A percentile compares a stretch with the other conserved stretches of the same genome.
Evolutionary conservation across 495 filamentous ascomycete genomes (phyloP).

Genomic region (Physcia stellaris): DNA sequence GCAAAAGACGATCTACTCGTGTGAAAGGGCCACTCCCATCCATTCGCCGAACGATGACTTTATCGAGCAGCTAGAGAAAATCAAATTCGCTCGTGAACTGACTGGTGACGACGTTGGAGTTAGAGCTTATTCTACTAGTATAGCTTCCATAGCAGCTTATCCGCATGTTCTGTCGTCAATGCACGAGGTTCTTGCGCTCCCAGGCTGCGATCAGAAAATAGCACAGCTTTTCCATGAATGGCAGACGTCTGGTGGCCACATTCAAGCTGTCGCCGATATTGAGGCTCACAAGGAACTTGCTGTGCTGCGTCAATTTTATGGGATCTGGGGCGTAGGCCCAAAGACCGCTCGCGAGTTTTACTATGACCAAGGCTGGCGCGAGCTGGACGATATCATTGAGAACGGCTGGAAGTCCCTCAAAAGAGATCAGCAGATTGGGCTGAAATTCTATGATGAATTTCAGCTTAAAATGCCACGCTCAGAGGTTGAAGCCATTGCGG

Average conservation of each 20-base stretch:
- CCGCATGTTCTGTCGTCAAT: slow-evolving; percentile 43
- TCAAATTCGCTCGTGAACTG: slow-evolving; percentile 56
- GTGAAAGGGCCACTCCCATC: slow-evolving; percentile 61
- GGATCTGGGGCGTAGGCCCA: slow-evolving; percentile 84
- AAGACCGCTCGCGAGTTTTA: slow-evolving; percentile 76
- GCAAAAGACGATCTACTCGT: slow-evolving; percentile 56
- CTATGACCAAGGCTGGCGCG: slow-evolving; percentile 57
- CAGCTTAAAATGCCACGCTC: slow-evolving; percentile 49
- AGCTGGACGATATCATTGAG: slow-evolving; percentile 75
- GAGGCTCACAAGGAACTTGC: slow-evolving; percentile 49
- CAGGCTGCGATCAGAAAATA: slow-evolving; percentile 72
- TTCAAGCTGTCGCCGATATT: slow-evolving; percentile 50
- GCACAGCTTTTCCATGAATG: slow-evolving; percentile 69
- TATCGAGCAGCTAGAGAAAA: slow-evolving; percentile 59
- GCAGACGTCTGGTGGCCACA: slow-evolving; percentile 38
- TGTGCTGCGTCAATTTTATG: slow-evolving; percentile 53
- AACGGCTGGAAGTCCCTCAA: slow-evolving; percentile 62
- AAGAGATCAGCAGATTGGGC: slow-evolving; percentile 78
- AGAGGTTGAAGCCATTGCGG: slow-evolving; percentile 61
- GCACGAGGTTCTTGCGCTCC: slow-evolving; percentile 54
- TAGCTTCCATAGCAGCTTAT: slow-evolving; percentile 74
- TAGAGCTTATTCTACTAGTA: slow-evolving; percentile 77
- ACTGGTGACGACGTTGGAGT: slow-evolving; percentile 65
- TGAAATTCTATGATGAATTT: slow-evolving; percentile 90
- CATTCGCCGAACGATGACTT: slow-evolving; percentile 64